Percentiles rank a stretch among this genome's conserved stretches.
These are phyloP conservation scores for Lycium barbarum DNA, from an alignment of 257 asterid genomes.

Conservation along the genomic window DNA sequence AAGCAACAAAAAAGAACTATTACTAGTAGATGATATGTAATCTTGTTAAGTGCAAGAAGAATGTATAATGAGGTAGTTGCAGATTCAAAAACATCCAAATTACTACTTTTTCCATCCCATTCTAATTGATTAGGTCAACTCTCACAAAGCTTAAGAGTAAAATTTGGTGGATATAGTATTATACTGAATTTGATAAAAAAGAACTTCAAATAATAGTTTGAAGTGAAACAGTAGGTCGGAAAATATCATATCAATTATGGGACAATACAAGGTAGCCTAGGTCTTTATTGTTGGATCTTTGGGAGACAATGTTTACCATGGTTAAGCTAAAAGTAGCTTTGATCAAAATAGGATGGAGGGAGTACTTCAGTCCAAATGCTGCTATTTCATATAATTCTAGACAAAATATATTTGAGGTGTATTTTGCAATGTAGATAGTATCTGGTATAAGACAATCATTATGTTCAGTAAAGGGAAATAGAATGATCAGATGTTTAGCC, in stretches of 20 bases:
- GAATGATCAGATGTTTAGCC: neutral
- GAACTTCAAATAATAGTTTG: neutral
- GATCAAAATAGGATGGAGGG: neutral
- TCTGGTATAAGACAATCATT: neutral
- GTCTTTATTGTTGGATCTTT: neutral
- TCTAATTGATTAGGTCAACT: constrained; percentile 10
- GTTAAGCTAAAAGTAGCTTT: neutral
- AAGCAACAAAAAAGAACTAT: neutral
- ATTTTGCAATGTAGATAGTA: neutral
- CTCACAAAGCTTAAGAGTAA: constrained; percentile 25
- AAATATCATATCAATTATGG: neutral
- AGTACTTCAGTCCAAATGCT: neutral
- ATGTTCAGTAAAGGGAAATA: neutral
- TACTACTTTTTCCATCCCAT: neutral
- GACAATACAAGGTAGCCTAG: neutral
- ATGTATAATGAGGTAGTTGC: neutral
- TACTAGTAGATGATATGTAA: neutral
- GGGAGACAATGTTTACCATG: neutral
- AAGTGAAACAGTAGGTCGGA: neutral
- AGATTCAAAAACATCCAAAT: neutral
- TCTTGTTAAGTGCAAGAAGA: neutral
- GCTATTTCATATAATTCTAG: neutral
- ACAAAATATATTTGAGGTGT: neutral
- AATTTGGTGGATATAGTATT: neutral
- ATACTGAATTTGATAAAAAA: neutral